These are phyloP conservation scores for Allium fistulosum DNA, from an alignment of 106 monocot genomes.

Conservation along the genomic window DNA sequence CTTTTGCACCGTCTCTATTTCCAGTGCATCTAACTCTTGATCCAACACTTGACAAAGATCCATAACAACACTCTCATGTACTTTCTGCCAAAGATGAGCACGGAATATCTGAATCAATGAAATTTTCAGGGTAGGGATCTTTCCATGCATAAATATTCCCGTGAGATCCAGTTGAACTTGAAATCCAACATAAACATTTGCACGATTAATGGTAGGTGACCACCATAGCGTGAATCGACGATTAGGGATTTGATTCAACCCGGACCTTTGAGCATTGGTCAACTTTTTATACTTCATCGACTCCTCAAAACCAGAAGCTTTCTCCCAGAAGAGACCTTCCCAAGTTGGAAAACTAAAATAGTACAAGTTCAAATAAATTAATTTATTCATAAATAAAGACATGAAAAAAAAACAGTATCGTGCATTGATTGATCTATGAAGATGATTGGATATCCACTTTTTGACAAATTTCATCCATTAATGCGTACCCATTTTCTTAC, in stretches of 20 bases:
- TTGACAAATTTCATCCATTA: no score
- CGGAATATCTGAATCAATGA: conserved; percentile 99
- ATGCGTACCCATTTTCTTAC: no score
- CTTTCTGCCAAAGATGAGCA: conserved; percentile 99
- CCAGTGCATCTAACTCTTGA: conserved; percentile 94
- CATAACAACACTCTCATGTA: conserved; percentile 99
- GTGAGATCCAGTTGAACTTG: conserved; percentile 98
- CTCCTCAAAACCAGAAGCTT: conserved; percentile 99
- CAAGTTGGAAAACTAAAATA: conserved; percentile 89
- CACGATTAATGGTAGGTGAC: conserved; percentile 98
- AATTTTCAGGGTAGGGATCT: conserved; percentile 97
- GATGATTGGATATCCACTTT: no score
- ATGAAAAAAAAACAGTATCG: no score
- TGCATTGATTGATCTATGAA: no score
- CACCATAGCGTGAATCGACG: conserved; percentile 99
- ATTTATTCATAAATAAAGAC: no score
- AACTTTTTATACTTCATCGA: conserved; percentile 99
- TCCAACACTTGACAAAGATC: conserved; percentile 99
- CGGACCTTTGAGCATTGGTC: conserved; percentile 95
- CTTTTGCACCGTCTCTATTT: conserved; percentile 99
- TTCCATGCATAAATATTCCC: conserved; percentile 99
- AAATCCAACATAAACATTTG: conserved; percentile 99
- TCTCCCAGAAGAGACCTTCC: conserved; percentile 99
- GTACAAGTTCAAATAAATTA: conserved; percentile 8
- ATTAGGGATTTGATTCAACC: conserved; percentile 97